Conservation (phyloP, 2,329 filamentous ascomycete species). For the Epichloe amarillans region DNA sequence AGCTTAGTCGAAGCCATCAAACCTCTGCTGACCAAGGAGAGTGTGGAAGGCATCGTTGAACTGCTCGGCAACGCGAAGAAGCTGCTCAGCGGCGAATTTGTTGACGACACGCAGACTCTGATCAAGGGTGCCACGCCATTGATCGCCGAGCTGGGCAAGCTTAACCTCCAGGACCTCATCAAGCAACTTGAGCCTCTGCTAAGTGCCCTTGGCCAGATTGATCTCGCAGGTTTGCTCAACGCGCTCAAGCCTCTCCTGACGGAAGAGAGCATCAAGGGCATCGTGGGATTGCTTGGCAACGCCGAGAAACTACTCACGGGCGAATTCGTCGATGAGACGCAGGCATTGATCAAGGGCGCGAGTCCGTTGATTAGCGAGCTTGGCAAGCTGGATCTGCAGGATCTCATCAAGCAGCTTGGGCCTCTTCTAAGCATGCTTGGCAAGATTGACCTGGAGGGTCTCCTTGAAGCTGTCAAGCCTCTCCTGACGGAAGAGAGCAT, state of each 20-base stretch:
- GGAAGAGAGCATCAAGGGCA: constrained; percentile 15
- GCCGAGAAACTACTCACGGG: constrained; percentile 15
- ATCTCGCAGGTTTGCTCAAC: constrained; percentile 17
- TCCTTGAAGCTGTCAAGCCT: constrained; percentile 16
- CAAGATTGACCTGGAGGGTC: constrained; percentile 19
- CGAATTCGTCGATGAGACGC: constrained; percentile 17
- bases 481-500: constrained; percentile 16
- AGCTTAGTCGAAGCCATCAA: constrained; percentile 15
- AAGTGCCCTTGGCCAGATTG: constrained; percentile 17
- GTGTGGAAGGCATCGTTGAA: constrained; percentile 19
- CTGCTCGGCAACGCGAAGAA: constrained; percentile 20
- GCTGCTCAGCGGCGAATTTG: constrained; percentile 16
- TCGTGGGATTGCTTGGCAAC: constrained; percentile 19
- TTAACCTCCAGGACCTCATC: constrained; percentile 15
- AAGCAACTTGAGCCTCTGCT: constrained; percentile 18
- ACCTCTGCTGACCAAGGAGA: constrained; percentile 19
- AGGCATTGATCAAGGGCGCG: constrained; percentile 16
- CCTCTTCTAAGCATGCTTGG: constrained; percentile 19
- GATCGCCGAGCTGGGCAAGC: constrained; percentile 11
- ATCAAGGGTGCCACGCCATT: constrained; percentile 19
- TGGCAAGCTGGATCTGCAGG: constrained; percentile 13
- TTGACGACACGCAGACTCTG: constrained; percentile 15
- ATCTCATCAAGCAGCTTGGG: constrained; percentile 14
- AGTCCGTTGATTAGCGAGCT: constrained; percentile 13
- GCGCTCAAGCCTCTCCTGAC: constrained; percentile 16